Base-by-base conservation (phyloP, 345 rosid species). In the Rhizophora mangle region DNA sequence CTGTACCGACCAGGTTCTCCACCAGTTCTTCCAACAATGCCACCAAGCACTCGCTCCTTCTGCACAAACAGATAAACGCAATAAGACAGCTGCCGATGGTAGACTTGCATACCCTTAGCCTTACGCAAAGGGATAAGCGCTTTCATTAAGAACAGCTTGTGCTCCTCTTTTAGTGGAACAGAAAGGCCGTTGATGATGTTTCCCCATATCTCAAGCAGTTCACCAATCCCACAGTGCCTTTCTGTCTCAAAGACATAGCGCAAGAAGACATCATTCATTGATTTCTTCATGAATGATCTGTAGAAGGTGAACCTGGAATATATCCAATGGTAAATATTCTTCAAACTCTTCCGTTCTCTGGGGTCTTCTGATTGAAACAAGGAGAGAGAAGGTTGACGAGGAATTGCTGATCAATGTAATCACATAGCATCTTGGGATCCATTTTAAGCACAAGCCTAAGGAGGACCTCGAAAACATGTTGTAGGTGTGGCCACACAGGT, bases 151-250 rank as follows among this genome's bases (percentile, higher is more conserved):
- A 85, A 81, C 70, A 85, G 68, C 84, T 84, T 86, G 80, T 89
- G 94, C 77, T 86, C 91, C 18, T 83, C 89, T 75, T 83, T 85
- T 8, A 85, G 36, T 0, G 91, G 94, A 21, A 89, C 88, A 0
- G 87, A 74, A 60, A 86, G 85, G 11, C 94, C 91, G 9, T 86
- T 83, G 60, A 86, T 86, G 69, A 86, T 85, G 68, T 88, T 89
- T 68, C 88, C 91, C 76, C 84, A 86, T 72, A 84, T 85, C 83
- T 86, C 91, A 6, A 85, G 85, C 63, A 86, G 34, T 65, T 89
- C 89, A 0, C 79, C 74, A 0, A 83, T 83, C 69, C 91, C 88
- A 21, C 73, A 63, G 47, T 86, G 88, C 82, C 71, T 81, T 76
- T 84, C 88, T 1, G 82, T 58, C 78, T 81, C 89, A 3, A 78